Evolutionary conservation across 345 rosid species (phyloP).

Genomic region (Eucalyptus cloeziana): DNA sequence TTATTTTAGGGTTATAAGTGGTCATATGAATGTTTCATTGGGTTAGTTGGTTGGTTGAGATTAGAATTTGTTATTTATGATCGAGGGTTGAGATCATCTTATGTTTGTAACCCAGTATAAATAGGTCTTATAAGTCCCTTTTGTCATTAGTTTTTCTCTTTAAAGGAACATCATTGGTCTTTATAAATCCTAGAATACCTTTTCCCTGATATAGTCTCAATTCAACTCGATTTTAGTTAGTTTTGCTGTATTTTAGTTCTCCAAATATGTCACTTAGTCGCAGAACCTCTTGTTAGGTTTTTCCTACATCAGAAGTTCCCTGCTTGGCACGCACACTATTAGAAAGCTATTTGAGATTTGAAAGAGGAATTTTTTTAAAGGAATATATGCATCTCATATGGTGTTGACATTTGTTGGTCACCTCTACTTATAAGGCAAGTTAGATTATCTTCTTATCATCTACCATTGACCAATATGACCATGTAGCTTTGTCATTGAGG

Average conservation of each 20-base stretch:
- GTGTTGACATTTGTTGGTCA: neutral
- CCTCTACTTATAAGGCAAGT: neutral
- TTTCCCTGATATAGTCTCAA: neutral
- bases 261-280: neutral
- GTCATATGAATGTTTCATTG: neutral
- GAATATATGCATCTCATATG: neutral
- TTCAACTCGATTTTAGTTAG: neutral
- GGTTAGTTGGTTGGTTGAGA: neutral
- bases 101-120: neutral
- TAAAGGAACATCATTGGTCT: neutral
- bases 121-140: neutral
- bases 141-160: neutral
- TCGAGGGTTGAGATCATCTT: neutral
- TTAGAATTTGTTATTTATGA: neutral
- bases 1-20: neutral
- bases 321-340: neutral
- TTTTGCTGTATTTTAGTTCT: neutral
- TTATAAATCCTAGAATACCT: neutral
- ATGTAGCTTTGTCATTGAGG: neutral
- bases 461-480: neutral
- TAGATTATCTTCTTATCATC: neutral
- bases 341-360: neutral
- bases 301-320: neutral
- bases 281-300: neutral
- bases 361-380: neutral